These are phyloP conservation scores for Petasospora fabianii DNA, from an alignment of 1,139 yeast genomes.

Conservation along the genomic window DNA sequence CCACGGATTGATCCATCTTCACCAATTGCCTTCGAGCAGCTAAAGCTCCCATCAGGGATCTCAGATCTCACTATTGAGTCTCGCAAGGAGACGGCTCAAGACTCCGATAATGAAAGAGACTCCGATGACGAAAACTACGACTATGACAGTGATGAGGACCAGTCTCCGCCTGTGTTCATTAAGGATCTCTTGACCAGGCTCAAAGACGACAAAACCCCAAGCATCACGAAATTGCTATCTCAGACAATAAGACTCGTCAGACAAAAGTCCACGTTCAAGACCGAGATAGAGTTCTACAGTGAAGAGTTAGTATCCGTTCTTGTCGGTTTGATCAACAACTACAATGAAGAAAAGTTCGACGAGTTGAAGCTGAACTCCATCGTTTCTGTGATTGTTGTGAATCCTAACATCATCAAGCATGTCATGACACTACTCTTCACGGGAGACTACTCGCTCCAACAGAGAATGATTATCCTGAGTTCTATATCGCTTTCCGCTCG, in stretches of 20 bases:
- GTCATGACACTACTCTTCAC: slow-evolving; percentile 44
- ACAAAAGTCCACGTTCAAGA: slow-evolving; percentile 32
- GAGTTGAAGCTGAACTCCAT: slow-evolving; percentile 51
- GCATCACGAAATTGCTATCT: slow-evolving; percentile 25
- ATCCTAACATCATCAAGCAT: slow-evolving; percentile 38
- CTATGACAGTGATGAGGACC: slow-evolving; percentile 4
- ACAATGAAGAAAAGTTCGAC: slow-evolving; percentile 52
- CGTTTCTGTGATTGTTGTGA: slow-evolving; percentile 50
- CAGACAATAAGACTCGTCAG: slow-evolving; percentile 32
- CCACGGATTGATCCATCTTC: slow-evolving; percentile 1
- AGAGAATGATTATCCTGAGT: slow-evolving; percentile 54
- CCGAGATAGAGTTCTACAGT: slow-evolving; percentile 41
- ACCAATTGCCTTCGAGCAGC: slow-evolving; percentile 24
- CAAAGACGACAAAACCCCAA: slow-evolving; percentile 19
- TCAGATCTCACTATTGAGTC: slow-evolving; percentile 15
- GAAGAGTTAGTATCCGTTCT: slow-evolving; percentile 42
- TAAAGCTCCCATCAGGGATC: slow-evolving; percentile 14
- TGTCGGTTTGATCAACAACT: slow-evolving; percentile 44
- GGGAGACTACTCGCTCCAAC: slow-evolving; percentile 69
- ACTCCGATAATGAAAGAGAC: slow-evolving; percentile 12
- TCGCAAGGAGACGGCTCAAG: slow-evolving; percentile 12
- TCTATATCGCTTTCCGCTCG: slow-evolving; percentile 57
- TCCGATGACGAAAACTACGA: slow-evolving; percentile 19
- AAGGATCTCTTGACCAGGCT: slow-evolving; percentile 32
- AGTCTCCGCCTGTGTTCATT: slow-evolving; percentile 30